Evolutionary conservation across 306 rosid genomes (phyloP), one percentile per base, ranked within the genome.

Genomic region (Carpinus viminea): DNA sequence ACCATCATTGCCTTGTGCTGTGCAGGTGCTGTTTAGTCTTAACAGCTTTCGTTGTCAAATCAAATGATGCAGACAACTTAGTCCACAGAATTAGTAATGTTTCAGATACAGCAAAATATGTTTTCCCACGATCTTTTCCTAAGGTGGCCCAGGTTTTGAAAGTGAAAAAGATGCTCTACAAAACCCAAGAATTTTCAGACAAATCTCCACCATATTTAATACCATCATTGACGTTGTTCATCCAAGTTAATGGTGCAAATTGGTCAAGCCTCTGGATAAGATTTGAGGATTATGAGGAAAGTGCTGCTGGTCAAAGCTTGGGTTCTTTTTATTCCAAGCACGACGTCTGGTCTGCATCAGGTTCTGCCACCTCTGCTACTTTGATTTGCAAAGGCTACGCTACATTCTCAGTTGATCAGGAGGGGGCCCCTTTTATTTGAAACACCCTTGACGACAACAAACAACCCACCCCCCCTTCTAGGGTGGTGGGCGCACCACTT

Each of bases 261-360:
- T 18, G 13, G 72, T 66, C 75, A 50, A 38, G 59, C 13, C 26
- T 24, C 5, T 48, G 84, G 85, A 73, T 84, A 77, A 74, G 85
- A 60, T 57, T 46, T 15, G 59, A 45, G 68, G 8, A 59, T 34
- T 74, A 70, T 46, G 55, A 66, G 70, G 72, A 76, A 80, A n/a
- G 12, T 59, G 64, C 6, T 3, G 41, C 41, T 38, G 70, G 70
- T 80, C 74, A 48, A 80, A 76, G 10, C 73, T 73, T 53, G 54
- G 77, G 74, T 57, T 61, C 24, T 77, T 5, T n/a, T 57, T 43
- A 31, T 56, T 18, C 51, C 59, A 68, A 81, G 76, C 78, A 84
- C 26, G 70, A 73, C 59, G 7, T 59, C 74, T 59, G 12, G 81
- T 79, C 76, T 34, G 31, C 54, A 68, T 75, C 87, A 17, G 21